These are phyloP conservation scores for Ophiosphaerella herpotricha DNA, from an alignment of 2,329 filamentous ascomycete species.

Conservation along the genomic window DNA sequence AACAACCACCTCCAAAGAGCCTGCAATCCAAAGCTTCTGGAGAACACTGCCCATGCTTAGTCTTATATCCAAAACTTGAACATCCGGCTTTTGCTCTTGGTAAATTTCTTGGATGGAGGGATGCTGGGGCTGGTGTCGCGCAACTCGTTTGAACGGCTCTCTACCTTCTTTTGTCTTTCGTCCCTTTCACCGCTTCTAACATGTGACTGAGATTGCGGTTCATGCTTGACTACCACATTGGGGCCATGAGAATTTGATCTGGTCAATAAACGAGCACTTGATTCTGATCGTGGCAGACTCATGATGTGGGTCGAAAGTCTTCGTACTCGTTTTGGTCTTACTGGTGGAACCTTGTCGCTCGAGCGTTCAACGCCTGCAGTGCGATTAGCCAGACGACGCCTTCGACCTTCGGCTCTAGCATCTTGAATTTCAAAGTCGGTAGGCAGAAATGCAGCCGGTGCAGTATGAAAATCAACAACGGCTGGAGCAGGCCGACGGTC, in stretches of 20 bases:
- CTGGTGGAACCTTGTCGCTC: slow-evolving; percentile 26
- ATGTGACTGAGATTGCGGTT: slow-evolving; percentile 14
- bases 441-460: slow-evolving; percentile 54
- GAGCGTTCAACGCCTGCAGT: slow-evolving; percentile 25
- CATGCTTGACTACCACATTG: slow-evolving; percentile 20
- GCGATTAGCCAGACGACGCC: slow-evolving; percentile 34
- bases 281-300: slow-evolving; percentile 34
- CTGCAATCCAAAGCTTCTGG: too few species aligned
- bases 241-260: slow-evolving; percentile 27
- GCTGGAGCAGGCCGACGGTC: slow-evolving; percentile 36
- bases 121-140: slow-evolving; percentile 5
- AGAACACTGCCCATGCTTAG: not conserved
- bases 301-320: slow-evolving; percentile 40
- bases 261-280: slow-evolving; percentile 17
- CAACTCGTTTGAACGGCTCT: slow-evolving; percentile 11
- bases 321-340: slow-evolving; percentile 33
- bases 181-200: slow-evolving; percentile 13
- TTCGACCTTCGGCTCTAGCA: slow-evolving; percentile 27
- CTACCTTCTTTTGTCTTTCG: slow-evolving; percentile 21
- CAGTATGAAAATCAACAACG: slow-evolving; percentile 54
- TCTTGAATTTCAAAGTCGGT: slow-evolving; percentile 53
- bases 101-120: slow-evolving; percentile 32
- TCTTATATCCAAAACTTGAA: slow-evolving; percentile 45
- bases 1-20: slow-evolving; percentile 1
- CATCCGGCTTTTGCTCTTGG: slow-evolving; percentile 42